These are phyloP conservation scores for Kurtzmaniella quercitrusa DNA, from an alignment of 1,139 yeast species.

Conservation along the genomic window DNA sequence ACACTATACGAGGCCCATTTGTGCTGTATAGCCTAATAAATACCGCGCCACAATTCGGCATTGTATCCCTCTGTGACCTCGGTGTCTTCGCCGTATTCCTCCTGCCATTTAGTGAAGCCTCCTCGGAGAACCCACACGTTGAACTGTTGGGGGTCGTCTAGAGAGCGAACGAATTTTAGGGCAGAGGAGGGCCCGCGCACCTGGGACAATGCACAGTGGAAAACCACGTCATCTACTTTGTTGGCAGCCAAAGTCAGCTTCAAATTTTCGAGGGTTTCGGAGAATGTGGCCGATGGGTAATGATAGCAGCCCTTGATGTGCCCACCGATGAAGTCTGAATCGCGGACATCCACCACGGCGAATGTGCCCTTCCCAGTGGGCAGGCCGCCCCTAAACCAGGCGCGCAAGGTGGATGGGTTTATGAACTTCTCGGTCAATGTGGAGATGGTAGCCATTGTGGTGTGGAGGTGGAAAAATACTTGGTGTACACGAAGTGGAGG, in stretches of 20 bases:
- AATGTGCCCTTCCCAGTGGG: constrained; percentile 41
- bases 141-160: constrained; percentile 39
- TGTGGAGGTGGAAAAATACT: neutral
- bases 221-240: constrained; percentile 55
- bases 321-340: constrained; percentile 65
- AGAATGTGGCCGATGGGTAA: constrained; percentile 54
- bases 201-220: constrained; percentile 88
- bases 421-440: constrained; percentile 33
- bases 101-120: constrained; percentile 85
- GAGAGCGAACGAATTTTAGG: constrained; percentile 53
- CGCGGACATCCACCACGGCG: constrained; percentile 83
- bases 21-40: neutral
- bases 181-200: constrained; percentile 90
- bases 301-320: constrained; percentile 63
- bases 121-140: constrained; percentile 73
- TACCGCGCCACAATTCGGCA: constrained; percentile 49
- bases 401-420: constrained; percentile 38
- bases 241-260: constrained; percentile 27
- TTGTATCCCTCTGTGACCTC: constrained; percentile 66
- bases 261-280: constrained; percentile 38
- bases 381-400: constrained; percentile 40
- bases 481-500: too few relatives aligned
- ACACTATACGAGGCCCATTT: too few relatives aligned
- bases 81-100: constrained; percentile 61
- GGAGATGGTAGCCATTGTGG: constrained; percentile 15